Evolutionary conservation across 768 basidiomycete species (phyloP), one percentile per base, ranked within the genome.

Genomic region (Ramaria sp.): DNA sequence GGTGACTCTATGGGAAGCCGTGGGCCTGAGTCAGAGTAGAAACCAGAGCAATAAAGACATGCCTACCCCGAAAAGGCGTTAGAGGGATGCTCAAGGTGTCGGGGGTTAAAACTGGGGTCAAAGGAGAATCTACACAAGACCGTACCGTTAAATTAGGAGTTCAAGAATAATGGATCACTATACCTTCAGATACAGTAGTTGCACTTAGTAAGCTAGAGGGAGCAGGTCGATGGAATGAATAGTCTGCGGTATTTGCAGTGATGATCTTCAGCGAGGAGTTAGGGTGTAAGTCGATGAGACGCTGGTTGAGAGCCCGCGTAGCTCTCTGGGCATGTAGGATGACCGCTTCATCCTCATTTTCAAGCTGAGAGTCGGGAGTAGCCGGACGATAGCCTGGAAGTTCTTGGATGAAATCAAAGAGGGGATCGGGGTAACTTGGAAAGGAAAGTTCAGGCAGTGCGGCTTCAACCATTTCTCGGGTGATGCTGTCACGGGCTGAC

Each of bases 1-100:
- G 51, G 51, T 15, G 51, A 52, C 28, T 52, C 51, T 52, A 32
- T 7, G n/a, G 27, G n/a, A 52, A 28, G 16, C n/a, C 16, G 22
- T 24, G 5, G 10, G 3, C 12, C 9, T 27, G n/a, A 30, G 9
- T 22, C 25, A 47, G 25, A 47, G 12, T n/a, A 5, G 22, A 42
- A 37, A 4, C 20, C n/a, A 39, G 15, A 52, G 24, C 16, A 16
- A 10, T 15, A 52, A 16, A 38, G 28, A 34, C 27, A 4, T 10
- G 10, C 45, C 3, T 25, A 52, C 51, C 51, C 20, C 51, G 37
- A 22, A 52, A 52, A 20, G 51, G 51, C 20, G 39, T 52, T 13
- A 27, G 38, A 41, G 51, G 51, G 24, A 7, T 15, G n/a, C n/a
- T n/a, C n/a, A n/a, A n/a, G 7, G 18, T 24, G 27, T 52, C 51